These are phyloP conservation scores for Porphyra umbilicalis DNA, from an alignment of 31 red algal species.

Conservation along the genomic window DNA sequence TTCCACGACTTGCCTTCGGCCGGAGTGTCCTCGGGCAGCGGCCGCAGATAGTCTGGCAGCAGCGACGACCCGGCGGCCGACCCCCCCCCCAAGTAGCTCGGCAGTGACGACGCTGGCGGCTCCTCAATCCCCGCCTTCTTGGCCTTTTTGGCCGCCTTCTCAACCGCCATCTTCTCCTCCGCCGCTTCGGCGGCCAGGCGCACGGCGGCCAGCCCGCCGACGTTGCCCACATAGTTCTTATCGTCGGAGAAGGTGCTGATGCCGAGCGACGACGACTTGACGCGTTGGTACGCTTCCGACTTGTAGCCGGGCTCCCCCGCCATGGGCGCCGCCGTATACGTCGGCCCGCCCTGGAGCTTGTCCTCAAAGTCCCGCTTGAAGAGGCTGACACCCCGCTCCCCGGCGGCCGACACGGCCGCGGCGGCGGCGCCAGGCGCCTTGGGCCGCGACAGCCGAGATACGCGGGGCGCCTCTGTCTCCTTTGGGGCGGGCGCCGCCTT, in stretches of 20 bases:
- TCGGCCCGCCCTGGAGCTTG: conserved; percentile 24
- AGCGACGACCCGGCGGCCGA: neutral
- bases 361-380: conserved; percentile 45
- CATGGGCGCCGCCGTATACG: conserved; percentile 24
- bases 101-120: neutral
- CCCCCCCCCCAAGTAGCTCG: neutral
- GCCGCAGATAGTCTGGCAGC: conserved; percentile 50
- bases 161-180: conserved; percentile 12
- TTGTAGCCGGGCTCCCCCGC: conserved; percentile 74
- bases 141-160: conserved; percentile 27
- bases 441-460: neutral
- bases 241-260: conserved; percentile 53
- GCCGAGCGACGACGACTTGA: conserved; percentile 42
- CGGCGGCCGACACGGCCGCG: neutral
- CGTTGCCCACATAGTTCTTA: conserved; percentile 47
- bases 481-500: neutral
- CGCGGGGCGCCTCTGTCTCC: too few relatives aligned
- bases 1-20: conserved; percentile 60
- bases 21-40: conserved; percentile 49
- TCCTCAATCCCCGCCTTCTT: conserved; percentile 3
- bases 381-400: conserved; percentile 38
- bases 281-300: conserved; percentile 19
- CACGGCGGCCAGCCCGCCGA: conserved; percentile 49
- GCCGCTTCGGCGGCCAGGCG: conserved; percentile 28
- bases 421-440: neutral